Evolutionary conservation across 1,139 yeast species (phyloP), one percentile per base, ranked within the genome.

Genomic region (Saccharomyces hybrid): DNA sequence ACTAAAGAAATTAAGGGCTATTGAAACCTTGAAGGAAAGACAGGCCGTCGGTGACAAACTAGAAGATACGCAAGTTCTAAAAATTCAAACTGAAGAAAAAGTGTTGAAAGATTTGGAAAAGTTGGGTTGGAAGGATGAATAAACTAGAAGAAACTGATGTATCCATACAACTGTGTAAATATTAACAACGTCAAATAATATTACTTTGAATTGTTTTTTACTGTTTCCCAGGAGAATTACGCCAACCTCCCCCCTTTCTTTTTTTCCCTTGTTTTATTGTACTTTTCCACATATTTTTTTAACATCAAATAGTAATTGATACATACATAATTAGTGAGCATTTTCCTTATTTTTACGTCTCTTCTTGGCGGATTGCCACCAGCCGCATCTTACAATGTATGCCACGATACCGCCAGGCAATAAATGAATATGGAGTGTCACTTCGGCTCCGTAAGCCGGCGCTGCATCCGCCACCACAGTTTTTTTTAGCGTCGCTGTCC

Each of bases 1-100:
- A 68, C 78, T 91, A 71, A 93, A 93, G 76, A 95, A 95, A 73
- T 79, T 93, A 61, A 81, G 98, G 67, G 98, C 99, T 13, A 93
- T 93, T 62, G 96, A 91, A 70, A 84, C 83, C 52, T 80, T 95
- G 66, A 91, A 91, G 72, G 81, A 81, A 78, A 87, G 91, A 68
- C 93, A 88, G 73, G 88, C 88, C 19, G 77, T 76, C 52, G 96
- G 95, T 51, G 97, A 90, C 61, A 78, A 83, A 58, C 79, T 93
- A 61, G 99, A 93, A 73, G 96, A 86, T 66, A 93, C 98, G 32
- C 99, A 93, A 75, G 75, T 89, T 46, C 79, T 88, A 68, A 95
- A 95, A 74, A 91, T 95, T 62, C 79, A 83, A 59, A 89, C 95
- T 56, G 99, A 93, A 73, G 83, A 78, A 38, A 84, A 84, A 54